Evolutionary conservation across 225 moss, liverwort and hornwort genomes (phyloP).

Genomic region (Marchantia polymorpha): DNA sequence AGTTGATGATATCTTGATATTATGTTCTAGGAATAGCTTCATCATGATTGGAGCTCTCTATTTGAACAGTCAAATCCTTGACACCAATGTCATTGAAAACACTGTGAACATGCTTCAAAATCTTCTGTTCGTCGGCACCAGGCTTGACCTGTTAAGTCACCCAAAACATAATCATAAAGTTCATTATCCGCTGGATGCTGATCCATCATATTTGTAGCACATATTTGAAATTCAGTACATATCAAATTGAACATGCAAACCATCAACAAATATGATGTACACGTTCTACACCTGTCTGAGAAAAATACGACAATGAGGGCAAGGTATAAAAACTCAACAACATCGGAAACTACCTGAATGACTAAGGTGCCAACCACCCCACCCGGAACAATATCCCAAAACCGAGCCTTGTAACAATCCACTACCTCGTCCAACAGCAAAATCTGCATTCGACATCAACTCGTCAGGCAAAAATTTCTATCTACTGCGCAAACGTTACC

Average conservation of each 20-base stretch:
- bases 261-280: no score
- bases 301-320: no score
- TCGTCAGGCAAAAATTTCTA: neutral
- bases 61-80: constrained; percentile 80
- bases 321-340: no score
- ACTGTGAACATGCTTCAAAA: constrained; percentile 75
- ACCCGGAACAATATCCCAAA: constrained; percentile 93
- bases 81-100: constrained; percentile 95
- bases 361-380: constrained; percentile 78
- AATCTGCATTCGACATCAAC: constrained; percentile 40
- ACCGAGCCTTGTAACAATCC: constrained; percentile 78
- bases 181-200: neutral
- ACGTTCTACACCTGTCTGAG: no score
- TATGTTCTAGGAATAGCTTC: neutral
- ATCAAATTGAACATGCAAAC: no score
- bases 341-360: constrained; percentile 49
- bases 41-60: constrained; percentile 48
- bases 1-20: neutral
- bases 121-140: constrained; percentile 76
- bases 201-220: no score
- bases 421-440: constrained; percentile 76
- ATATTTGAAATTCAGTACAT: no score
- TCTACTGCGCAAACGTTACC: neutral
- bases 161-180: neutral
- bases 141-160: constrained; percentile 55